These are phyloP conservation scores for Backusella tuberculispora DNA, from an alignment of 192 early-diverging fungal species.

Conservation along the genomic window DNA sequence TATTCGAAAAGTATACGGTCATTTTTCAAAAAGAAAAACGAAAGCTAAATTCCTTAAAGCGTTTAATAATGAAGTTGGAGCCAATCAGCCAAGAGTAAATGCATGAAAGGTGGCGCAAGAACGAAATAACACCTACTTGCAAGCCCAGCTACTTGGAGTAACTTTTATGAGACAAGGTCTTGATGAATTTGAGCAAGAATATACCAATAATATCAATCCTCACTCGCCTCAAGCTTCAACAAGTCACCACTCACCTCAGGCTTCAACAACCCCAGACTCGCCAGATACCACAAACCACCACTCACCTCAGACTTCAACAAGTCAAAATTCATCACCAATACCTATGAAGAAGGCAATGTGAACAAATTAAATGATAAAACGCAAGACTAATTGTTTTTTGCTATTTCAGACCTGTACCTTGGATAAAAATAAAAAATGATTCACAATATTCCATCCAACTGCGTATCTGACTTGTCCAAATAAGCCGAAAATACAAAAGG, in stretches of 20 bases:
- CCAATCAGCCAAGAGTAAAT: neutral
- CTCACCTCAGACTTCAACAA: neutral
- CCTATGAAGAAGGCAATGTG: neutral
- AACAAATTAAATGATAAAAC: conserved; percentile 7
- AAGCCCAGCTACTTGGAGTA: neutral
- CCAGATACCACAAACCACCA: neutral
- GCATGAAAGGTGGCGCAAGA: neutral
- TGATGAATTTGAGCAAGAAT: neutral
- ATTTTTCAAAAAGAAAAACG: neutral
- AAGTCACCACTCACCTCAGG: neutral
- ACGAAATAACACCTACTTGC: neutral
- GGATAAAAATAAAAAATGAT: conserved; percentile 5
- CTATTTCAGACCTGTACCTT: neutral
- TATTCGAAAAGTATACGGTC: neutral
- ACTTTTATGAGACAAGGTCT: neutral
- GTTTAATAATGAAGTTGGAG: neutral
- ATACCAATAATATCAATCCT: neutral
- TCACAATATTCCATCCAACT: conserved; percentile 12
- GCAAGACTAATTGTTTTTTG: neutral
- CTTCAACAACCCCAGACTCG: neutral
- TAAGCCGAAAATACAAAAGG: conserved; percentile 13
- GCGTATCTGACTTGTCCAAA: conserved; percentile 20
- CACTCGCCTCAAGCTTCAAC: neutral
- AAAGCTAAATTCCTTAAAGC: neutral
- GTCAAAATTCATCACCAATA: neutral